phyloP scores from a whole-genome alignment of 2,329 filamentous ascomycete species.

The Fusarium globosum region DNA sequence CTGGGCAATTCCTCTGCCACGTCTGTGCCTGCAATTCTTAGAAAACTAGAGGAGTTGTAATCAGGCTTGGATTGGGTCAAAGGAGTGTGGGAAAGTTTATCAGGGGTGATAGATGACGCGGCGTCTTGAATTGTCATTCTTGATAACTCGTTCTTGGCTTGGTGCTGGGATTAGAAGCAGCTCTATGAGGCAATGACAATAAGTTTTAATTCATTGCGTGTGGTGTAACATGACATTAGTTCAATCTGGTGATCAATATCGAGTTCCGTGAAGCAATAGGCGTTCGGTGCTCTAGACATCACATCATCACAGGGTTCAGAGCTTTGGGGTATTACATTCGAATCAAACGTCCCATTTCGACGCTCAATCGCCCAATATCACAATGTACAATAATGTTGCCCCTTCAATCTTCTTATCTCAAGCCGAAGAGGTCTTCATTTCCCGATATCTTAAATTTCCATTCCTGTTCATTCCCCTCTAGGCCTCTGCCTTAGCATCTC shows the following conservation, averaged over 20 bases:
- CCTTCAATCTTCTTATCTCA: constrained; percentile 10
- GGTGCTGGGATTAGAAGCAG: constrained; percentile 19
- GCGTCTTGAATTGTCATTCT: constrained; percentile 14
- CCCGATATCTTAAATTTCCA: constrained; percentile 21
- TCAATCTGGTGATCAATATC: not conserved
- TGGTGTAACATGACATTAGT: not conserved
- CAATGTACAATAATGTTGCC: constrained; percentile 40
- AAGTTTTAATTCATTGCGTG: constrained; percentile 1
- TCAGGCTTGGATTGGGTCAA: constrained; percentile 25
- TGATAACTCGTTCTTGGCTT: not conserved
- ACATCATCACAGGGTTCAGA: constrained; percentile 20
- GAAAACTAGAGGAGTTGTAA: constrained; percentile 68
- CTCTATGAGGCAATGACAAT: constrained; percentile 18
- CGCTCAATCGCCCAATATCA: constrained; percentile 40
- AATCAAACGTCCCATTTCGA: constrained; percentile 43
- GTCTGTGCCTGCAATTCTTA: constrained; percentile 76
- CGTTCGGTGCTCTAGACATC: not conserved
- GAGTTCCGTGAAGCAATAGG: not conserved
- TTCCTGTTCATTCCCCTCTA: constrained; percentile 12
- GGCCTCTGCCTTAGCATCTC: constrained; percentile 49
- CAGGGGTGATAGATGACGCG: constrained; percentile 30
- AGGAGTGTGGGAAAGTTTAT: constrained; percentile 21
- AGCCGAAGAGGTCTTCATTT: constrained; percentile 13
- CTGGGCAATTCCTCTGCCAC: constrained; percentile 87
- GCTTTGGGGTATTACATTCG: constrained; percentile 23